Conservation (phyloP, 2,329 filamentous ascomycete genomes). For the Colletotrichum tropicicola region DNA sequence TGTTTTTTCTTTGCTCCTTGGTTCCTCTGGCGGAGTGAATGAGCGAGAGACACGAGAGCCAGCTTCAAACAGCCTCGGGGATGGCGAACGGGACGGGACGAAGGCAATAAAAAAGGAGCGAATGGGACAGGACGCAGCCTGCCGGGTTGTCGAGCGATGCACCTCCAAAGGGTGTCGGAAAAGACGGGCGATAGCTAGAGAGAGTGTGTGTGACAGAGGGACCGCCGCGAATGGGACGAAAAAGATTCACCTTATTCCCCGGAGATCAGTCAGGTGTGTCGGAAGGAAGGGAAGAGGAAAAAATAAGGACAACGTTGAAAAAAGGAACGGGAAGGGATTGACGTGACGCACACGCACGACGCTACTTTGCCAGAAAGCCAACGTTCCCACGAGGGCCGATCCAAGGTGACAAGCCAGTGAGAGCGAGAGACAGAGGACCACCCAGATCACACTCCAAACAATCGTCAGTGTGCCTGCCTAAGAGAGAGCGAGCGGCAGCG, state of each 20-base stretch:
- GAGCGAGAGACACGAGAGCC: constrained; percentile 17
- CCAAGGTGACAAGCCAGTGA: background rate
- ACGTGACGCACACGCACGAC: constrained; percentile 11
- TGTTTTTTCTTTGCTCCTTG: background rate
- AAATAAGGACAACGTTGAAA: constrained; percentile 9
- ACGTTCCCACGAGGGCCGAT: constrained; percentile 19
- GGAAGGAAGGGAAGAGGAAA: background rate
- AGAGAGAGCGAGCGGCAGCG: background rate
- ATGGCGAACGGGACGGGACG: constrained; percentile 3
- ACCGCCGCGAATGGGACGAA: constrained; percentile 15
- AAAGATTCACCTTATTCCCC: background rate
- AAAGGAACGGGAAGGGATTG: constrained; percentile 17
- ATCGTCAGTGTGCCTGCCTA: background rate
- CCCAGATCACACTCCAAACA: background rate
- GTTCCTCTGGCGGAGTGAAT: background rate
- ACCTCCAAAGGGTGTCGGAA: background rate
- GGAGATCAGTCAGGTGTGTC: background rate
- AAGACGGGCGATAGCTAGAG: background rate
- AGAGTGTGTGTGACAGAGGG: too few relatives aligned
- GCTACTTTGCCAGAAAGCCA: constrained; percentile 9
- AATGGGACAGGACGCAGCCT: constrained; percentile 21
- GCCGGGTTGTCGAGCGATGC: constrained; percentile 7
- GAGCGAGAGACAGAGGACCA: background rate
- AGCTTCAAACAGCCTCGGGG: constrained; percentile 22
- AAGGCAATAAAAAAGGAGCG: constrained; percentile 10